Base-by-base conservation (phyloP, 2,329 filamentous ascomycete genomes). In the Aspergillus melleus region DNA sequence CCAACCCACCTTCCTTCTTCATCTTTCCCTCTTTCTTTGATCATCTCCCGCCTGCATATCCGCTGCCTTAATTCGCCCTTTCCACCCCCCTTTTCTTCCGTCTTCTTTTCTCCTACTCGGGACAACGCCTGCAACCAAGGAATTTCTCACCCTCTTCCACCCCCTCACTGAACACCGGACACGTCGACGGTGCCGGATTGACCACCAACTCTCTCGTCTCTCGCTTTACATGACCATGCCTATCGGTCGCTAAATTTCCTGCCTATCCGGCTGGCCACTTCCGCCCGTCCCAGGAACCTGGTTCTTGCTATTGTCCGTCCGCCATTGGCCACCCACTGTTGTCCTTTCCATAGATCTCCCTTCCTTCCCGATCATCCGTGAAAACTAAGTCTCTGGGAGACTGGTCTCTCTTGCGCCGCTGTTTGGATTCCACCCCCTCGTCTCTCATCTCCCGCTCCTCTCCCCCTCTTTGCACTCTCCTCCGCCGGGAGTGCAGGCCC, bases 161-260 rank as follows among this genome's bases (percentile, higher is more conserved):
- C 32, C 32, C 52, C n/a, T 54, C 42, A 19, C 24, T 24, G 22
- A 54, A 30, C 20, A 47, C 44, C 39, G 52, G 54, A 63, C 62
- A 58, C 62, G 54, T 62, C 53, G 49, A 52, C 53, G 49, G 44
- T 44, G 51, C 53, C 57, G 55, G 42, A 52, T 39, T 47, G 42
- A 58, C 53, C 39, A 49, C 49, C 47, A 11, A 26, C 19, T 54
- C 3, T 26, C 54, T 57, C 39, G 29, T 54, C 54, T 22, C 29
- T 39, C 30, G 58, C 59, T 49, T 54, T 52, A 19, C 54, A 59
- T 61, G 63, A 70, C 64, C 64, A 70, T 70, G 68, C 61, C 59
- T 63, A 66, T 65, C 66, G 52, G 62, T 62, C 67, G 63, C 57
- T 70, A 61, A 66, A 67, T 20, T 57, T 42, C 53, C 61, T 70